These are phyloP conservation scores for Aspergillus neotritici DNA, from an alignment of 2,329 filamentous ascomycete genomes.

Conservation along the genomic window DNA sequence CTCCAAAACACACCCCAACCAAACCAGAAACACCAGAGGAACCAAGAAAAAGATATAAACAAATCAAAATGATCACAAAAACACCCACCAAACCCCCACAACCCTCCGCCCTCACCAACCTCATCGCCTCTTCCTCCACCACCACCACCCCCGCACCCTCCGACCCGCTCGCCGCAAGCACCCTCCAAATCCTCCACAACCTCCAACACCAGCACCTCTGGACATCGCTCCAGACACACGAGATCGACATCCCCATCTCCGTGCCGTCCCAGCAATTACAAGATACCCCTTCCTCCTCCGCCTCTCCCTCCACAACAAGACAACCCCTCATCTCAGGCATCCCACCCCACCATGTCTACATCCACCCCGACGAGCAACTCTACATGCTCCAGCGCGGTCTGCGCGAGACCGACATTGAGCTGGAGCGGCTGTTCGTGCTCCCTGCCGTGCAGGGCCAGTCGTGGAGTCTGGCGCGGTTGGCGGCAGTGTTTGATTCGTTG, in stretches of 20 bases:
- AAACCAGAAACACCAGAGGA: neutral
- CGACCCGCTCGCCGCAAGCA: constrained; percentile 41
- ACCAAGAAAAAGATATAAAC: neutral
- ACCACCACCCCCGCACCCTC: constrained; percentile 8
- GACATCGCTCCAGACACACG: constrained; percentile 52
- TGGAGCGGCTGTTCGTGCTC: constrained; percentile 55
- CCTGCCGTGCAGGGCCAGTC: constrained; percentile 55
- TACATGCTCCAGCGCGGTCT: constrained; percentile 51
- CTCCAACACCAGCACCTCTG: constrained; percentile 59
- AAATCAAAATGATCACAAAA: constrained; percentile 1
- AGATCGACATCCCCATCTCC: constrained; percentile 20
- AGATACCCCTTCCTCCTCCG: constrained; percentile 2
- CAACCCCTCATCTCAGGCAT: constrained; percentile 55
- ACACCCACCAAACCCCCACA: constrained; percentile 9
- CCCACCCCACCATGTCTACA: constrained; percentile 55
- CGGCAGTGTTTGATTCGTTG: constrained; percentile 53
- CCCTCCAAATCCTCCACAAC: constrained; percentile 57
- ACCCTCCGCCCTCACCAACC: constrained; percentile 38
- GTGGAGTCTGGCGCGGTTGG: constrained; percentile 54
- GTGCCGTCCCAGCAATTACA: neutral
- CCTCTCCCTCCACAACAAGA: constrained; percentile 22
- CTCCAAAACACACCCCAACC: neutral
- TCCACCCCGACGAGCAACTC: constrained; percentile 61
- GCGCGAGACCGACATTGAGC: constrained; percentile 41
- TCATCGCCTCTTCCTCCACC: constrained; percentile 31